Base-by-base conservation (phyloP, 495 filamentous ascomycete species). In the Emericellopsis terricola region DNA sequence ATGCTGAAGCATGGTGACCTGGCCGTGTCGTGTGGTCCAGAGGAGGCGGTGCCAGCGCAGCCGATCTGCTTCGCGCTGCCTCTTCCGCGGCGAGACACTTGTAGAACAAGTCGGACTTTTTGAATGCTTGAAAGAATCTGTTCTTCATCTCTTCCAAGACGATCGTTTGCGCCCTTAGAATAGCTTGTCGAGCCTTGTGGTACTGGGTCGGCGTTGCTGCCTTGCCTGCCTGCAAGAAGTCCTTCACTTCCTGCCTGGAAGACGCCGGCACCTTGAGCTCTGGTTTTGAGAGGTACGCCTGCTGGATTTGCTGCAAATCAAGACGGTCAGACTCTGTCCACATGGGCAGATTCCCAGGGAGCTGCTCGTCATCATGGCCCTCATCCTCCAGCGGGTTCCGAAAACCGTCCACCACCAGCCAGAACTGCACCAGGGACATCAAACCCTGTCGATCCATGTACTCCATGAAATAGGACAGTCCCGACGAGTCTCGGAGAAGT, bases 381-480 rank as follows among this genome's bases (percentile, higher is more conserved):
- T 94, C 89, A 43, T 86, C 84, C 51, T 96, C 89, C 3, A 99
- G 59, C 4, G 91, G 91, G 49, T 89, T 92, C n/a, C 91, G 76
- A 46, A 96, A 78, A 1, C 91, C 86, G 58, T 96, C 89, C 11
- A 96, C 91, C 15, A 96, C 87, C 29, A 99, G 77, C 86, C 86
- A 99, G 53, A 94, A 99, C 48, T 99, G 91, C 1, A 99, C 89
- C 26, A 94, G 55, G 10, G 76, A 67, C 74, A 94, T 85, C 4
- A 91, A 64, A 19, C 69, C 61, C 47, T 81, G 76, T 18, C 87
- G 78, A 51, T 99, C 91, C 91, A 96, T 94, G 50, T 84, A 94
- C 47, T 99, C 91, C 91, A 96, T 99, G 50, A 96, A 94, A 49
- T 93, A 99, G 8, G 86, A 94, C 11, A 96, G 61, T 4, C 84